Evolutionary conservation across 805 yeast species (phyloP).

Genomic region (Suhomyces pyralidae): DNA sequence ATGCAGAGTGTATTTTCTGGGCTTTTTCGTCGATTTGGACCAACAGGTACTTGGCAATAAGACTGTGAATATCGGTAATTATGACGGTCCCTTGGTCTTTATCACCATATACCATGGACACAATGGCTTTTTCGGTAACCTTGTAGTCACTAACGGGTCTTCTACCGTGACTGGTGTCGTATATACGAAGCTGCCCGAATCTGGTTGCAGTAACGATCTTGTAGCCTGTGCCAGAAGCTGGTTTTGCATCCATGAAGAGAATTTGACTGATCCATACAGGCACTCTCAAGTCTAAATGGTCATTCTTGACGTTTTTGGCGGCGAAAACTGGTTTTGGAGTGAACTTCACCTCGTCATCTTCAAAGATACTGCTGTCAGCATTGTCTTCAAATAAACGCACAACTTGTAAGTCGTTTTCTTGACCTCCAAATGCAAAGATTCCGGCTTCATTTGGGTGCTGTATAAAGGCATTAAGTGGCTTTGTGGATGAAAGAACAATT

Average conservation of each 20-base stretch:
- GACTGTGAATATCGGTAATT: constrained; percentile 69
- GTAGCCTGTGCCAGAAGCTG: constrained; percentile 28
- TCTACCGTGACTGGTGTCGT: constrained; percentile 64
- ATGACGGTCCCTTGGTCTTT: constrained; percentile 43
- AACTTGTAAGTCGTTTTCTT: constrained; percentile 68
- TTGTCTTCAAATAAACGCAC: constrained; percentile 33
- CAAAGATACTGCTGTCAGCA: constrained; percentile 15
- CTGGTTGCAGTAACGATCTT: constrained; percentile 64
- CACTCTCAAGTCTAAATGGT: constrained; percentile 71
- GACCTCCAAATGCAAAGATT: constrained; percentile 80
- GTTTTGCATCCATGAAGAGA: constrained; percentile 36
- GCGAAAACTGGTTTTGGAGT: constrained; percentile 47
- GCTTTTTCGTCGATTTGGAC: constrained; percentile 34
- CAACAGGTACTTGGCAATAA: constrained; percentile 53
- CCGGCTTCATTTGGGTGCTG: constrained; percentile 47
- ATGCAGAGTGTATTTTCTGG: constrained; percentile 35
- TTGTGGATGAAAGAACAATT: constrained; percentile 34
- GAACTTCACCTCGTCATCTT: constrained; percentile 17
- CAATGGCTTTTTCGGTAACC: constrained; percentile 53
- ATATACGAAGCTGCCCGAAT: constrained; percentile 72
- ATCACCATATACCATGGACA: constrained; percentile 38
- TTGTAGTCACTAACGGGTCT: constrained; percentile 63
- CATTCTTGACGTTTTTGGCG: constrained; percentile 82
- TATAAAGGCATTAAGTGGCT: constrained; percentile 48
- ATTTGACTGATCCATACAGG: constrained; percentile 77